phyloP scores from a whole-genome alignment of 108 stramenopile genomes.

The Cyclotella choctawhatcheeana region DNA sequence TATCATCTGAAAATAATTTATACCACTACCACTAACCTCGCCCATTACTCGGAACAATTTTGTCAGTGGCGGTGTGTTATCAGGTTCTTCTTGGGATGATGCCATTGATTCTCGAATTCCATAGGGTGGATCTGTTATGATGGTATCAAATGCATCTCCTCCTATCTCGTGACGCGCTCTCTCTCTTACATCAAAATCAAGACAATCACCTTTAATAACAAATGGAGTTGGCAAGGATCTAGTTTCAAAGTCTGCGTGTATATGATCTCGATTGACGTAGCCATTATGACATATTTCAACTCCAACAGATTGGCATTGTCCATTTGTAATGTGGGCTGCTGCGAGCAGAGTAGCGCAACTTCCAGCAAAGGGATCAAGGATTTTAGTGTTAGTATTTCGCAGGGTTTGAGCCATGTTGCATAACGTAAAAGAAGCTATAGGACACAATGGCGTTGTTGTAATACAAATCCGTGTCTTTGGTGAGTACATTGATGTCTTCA shows the following conservation, averaged over 20 bases:
- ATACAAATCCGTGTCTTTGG: constrained; percentile 86
- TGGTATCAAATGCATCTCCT: constrained; percentile 77
- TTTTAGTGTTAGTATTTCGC: constrained; percentile 26
- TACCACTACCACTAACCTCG: too few species aligned
- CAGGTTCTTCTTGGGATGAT: neutral
- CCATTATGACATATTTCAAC: constrained; percentile 83
- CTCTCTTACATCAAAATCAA: constrained; percentile 54
- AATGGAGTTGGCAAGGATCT: constrained; percentile 63
- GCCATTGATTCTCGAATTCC: constrained; percentile 64
- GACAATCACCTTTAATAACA: constrained; percentile 70
- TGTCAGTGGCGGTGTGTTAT: constrained; percentile 26
- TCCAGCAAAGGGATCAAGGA: constrained; percentile 88
- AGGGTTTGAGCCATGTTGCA: constrained; percentile 73
- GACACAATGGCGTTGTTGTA: constrained; percentile 84
- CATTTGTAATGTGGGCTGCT: constrained; percentile 69
- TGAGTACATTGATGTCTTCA: constrained; percentile 60
- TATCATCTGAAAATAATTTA: too few species aligned
- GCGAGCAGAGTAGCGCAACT: constrained; percentile 81
- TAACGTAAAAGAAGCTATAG: constrained; percentile 79
- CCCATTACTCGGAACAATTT: constrained; percentile 46
- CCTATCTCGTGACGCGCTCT: constrained; percentile 55
- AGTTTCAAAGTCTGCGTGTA: constrained; percentile 68
- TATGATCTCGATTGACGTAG: constrained; percentile 71
- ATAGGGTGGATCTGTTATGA: constrained; percentile 85
- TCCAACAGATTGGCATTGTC: constrained; percentile 63